Evolutionary conservation across 371 early-diverging fungal species (phyloP).

Genomic region (Mucor circinelloides): DNA sequence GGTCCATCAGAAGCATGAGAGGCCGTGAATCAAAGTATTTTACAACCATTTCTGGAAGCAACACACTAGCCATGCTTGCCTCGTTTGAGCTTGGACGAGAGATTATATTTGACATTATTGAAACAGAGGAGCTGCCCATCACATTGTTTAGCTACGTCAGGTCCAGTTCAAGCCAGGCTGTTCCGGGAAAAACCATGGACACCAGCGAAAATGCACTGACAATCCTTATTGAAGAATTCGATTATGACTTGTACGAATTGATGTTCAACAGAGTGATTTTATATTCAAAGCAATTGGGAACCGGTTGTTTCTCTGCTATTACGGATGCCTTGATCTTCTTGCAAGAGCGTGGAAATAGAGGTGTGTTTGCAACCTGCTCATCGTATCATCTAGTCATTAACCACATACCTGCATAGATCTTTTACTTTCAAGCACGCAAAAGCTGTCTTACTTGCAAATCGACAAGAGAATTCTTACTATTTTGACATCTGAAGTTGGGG

Average conservation of each 20-base stretch:
- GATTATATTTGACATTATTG: not conserved
- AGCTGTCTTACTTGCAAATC: conserved; percentile 9
- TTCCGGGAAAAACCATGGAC: not conserved
- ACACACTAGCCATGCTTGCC: conserved; percentile 13
- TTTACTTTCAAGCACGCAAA: conserved; percentile 6
- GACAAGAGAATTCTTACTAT: not conserved
- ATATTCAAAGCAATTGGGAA: conserved; percentile 2
- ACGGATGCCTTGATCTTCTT: conserved; percentile 4
- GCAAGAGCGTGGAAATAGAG: conserved; percentile 8
- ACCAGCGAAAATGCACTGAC: conserved; percentile 11
- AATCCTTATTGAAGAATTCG: conserved; percentile 1
- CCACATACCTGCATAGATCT: not conserved
- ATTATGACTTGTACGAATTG: conserved; percentile 6
- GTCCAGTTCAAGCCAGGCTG: not conserved
- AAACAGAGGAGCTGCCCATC: not conserved
- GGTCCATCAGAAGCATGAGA: not conserved
- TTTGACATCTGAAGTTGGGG: not conserved
- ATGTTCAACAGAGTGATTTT: conserved; percentile 10
- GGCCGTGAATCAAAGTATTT: conserved; percentile 2
- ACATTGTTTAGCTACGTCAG: conserved; percentile 10
- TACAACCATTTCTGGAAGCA: conserved; percentile 14
- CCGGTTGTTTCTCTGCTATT: conserved; percentile 7
- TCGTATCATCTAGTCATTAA: too few relatives aligned
- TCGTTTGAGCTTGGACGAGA: conserved; percentile 4
- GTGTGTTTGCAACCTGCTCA: too few relatives aligned